A percentile compares a stretch with the other conserved stretches of the same genome.
Conservation (phyloP, 768 basidiomycete genomes). For the Mycena crocata region DNA sequence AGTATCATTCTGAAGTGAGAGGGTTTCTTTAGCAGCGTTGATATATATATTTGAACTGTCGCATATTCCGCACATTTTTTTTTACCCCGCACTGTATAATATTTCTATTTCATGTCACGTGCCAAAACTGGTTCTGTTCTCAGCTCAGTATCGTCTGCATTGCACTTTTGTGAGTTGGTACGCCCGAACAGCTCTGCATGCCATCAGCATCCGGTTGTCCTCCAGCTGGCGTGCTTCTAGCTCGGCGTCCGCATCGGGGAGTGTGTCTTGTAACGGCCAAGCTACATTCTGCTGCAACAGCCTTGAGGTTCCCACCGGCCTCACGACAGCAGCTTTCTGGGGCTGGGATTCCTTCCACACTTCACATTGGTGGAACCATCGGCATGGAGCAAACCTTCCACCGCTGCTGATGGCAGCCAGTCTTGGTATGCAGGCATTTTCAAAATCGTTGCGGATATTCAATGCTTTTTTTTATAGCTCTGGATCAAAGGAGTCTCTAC, state of each 20-base stretch:
- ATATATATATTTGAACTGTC: too few species aligned
- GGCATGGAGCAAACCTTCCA: background rate
- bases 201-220: too few species aligned
- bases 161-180: too few species aligned
- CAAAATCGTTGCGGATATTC: background rate
- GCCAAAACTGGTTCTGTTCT: too few species aligned
- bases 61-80: too few species aligned
- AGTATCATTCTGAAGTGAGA: too few species aligned
- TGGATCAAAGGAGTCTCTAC: background rate
- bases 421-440: background rate
- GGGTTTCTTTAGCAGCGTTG: too few species aligned
- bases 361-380: background rate
- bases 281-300: background rate
- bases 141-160: too few species aligned
- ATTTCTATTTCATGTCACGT: too few species aligned
- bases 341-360: background rate
- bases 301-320: background rate
- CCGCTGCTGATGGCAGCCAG: background rate
- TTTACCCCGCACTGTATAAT: too few species aligned
- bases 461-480: background rate
- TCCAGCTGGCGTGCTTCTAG: too few species aligned
- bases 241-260: background rate
- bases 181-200: too few species aligned
- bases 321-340: background rate
- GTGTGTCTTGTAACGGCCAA: background rate